These are phyloP conservation scores for Neofusicoccum sp. DNA, from an alignment of 2,329 filamentous ascomycete species.

Conservation along the genomic window DNA sequence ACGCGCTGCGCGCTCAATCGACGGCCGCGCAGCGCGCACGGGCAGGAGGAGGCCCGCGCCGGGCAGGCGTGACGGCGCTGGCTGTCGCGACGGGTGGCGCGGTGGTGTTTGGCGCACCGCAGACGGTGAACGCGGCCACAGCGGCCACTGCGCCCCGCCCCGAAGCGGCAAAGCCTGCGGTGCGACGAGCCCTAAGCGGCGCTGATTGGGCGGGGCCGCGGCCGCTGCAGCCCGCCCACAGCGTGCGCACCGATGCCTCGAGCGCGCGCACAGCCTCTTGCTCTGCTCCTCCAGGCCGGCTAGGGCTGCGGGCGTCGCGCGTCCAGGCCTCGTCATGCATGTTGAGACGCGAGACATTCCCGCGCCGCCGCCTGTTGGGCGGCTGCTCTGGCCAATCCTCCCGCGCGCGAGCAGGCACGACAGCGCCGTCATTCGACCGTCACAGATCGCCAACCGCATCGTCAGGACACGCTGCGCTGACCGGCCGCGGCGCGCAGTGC, in stretches of 20 bases:
- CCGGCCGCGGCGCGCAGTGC: neutral
- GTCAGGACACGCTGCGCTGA: neutral
- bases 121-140: neutral
- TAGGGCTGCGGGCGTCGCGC: slow-evolving; percentile 12
- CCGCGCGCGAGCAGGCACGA: neutral
- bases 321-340: slow-evolving; percentile 10
- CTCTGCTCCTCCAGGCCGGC: neutral
- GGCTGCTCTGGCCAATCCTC: neutral
- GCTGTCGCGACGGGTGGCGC: slow-evolving; percentile 1
- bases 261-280: slow-evolving; percentile 12
- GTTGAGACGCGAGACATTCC: slow-evolving; percentile 10
- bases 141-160: neutral
- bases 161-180: neutral
- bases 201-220: neutral
- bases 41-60: slow-evolving; percentile 2
- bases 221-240: neutral
- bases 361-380: neutral
- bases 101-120: neutral
- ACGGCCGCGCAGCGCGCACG: neutral
- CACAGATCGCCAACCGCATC: neutral
- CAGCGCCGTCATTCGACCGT: slow-evolving; percentile 12
- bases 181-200: no score
- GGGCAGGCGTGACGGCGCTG: neutral
- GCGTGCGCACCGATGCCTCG: neutral
- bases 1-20: neutral